phyloP scores from a whole-genome alignment of 306 rosid genomes.

The Trifolium dubium region DNA sequence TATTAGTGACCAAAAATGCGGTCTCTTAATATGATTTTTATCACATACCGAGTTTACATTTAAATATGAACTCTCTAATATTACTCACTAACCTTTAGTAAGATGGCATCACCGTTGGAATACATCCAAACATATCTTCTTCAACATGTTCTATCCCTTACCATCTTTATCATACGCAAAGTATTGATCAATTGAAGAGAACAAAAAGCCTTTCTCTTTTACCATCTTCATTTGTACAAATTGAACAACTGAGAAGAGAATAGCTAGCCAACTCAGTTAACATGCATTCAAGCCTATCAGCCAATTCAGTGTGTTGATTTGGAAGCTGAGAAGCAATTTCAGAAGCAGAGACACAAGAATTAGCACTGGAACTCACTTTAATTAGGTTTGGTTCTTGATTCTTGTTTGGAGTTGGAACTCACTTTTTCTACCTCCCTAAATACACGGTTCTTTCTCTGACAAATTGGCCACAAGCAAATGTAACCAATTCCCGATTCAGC shows the following conservation, averaged over 20 bases:
- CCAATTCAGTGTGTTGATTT: conserved; percentile 18
- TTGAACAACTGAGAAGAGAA: conserved; percentile 33
- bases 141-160: conserved; percentile 35
- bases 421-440: neutral
- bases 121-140: conserved; percentile 39
- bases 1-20: neutral
- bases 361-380: neutral
- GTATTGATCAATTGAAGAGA: conserved; percentile 19
- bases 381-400: neutral
- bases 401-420: neutral
- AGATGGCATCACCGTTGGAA: conserved; percentile 42
- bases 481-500: neutral
- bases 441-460: neutral
- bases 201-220: conserved; percentile 36
- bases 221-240: conserved; percentile 30
- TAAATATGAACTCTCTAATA: neutral
- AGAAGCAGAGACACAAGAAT: conserved; percentile 25
- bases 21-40: neutral
- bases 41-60: neutral
- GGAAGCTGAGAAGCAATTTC: conserved; percentile 40
- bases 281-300: conserved; percentile 28
- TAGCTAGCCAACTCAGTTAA: conserved; percentile 15
- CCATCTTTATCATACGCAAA: neutral
- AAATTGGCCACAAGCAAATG: neutral
- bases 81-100: conserved; percentile 25